Evolutionary conservation across 2,329 filamentous ascomycete genomes (phyloP).

Genomic region (Aspergillus sp.): DNA sequence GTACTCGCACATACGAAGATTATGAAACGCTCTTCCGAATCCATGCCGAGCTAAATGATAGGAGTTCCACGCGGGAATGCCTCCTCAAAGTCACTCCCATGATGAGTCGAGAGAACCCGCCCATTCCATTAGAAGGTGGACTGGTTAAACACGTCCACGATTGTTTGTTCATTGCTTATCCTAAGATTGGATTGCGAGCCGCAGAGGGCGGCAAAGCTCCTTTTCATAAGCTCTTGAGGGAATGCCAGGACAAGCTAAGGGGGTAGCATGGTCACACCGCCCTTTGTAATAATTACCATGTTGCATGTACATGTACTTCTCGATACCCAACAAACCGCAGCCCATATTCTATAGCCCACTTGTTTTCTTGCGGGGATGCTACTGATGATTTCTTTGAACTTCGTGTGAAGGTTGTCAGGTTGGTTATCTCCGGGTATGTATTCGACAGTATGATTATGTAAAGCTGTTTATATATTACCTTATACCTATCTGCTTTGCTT

Average conservation of each 20-base stretch:
- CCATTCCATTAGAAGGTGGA: slow-evolving; percentile 46
- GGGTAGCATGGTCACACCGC: slow-evolving; percentile 4
- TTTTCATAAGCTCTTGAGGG: slow-evolving; percentile 23
- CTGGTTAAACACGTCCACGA: slow-evolving; percentile 52
- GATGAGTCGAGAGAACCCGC: slow-evolving; percentile 57
- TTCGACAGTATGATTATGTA: too few relatives aligned
- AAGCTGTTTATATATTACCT: too few relatives aligned
- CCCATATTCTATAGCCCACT: neutral
- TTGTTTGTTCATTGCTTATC: slow-evolving; percentile 59
- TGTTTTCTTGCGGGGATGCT: neutral
- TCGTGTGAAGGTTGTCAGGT: neutral
- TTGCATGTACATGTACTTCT: neutral
- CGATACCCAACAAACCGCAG: neutral
- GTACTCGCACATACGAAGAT: slow-evolving; percentile 51
- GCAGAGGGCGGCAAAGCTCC: slow-evolving; percentile 16
- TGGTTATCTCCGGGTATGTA: neutral
- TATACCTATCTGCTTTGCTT: too few relatives aligned
- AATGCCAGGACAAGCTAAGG: slow-evolving; percentile 17
- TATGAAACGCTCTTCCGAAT: slow-evolving; percentile 57
- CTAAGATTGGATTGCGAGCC: slow-evolving; percentile 43
- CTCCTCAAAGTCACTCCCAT: slow-evolving; percentile 57
- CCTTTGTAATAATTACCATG: neutral
- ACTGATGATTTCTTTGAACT: neutral
- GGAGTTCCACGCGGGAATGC: slow-evolving; percentile 47
- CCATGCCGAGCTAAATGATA: slow-evolving; percentile 48